phyloP scores from a whole-genome alignment of 148 eudicot species.

The Chenopodium album region DNA sequence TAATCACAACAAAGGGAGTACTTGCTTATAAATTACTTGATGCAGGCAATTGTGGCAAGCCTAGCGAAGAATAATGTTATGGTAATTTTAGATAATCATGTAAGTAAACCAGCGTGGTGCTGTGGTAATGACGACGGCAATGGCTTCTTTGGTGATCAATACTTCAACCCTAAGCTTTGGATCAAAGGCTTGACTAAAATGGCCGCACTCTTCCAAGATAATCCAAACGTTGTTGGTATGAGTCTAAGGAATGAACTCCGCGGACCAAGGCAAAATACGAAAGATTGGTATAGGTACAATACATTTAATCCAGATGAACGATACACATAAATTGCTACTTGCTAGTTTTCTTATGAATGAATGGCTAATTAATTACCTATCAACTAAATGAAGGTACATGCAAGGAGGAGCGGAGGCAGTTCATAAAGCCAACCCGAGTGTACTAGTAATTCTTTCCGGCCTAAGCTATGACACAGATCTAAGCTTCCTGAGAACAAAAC shows the following conservation, averaged over 20 bases:
- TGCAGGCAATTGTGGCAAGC: slow-evolving; percentile 69
- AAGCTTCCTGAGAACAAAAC: slow-evolving; percentile 45
- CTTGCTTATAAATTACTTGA: not conserved
- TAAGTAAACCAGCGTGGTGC: slow-evolving; percentile 89
- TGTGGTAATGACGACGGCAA: slow-evolving; percentile 67
- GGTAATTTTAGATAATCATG: slow-evolving; percentile 86
- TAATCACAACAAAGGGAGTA: too few species aligned
- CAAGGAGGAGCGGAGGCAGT: slow-evolving; percentile 84
- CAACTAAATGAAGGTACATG: slow-evolving; percentile 61
- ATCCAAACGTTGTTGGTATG: slow-evolving; percentile 73
- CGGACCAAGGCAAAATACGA: slow-evolving; percentile 59
- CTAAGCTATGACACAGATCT: slow-evolving; percentile 60
- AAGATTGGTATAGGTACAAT: slow-evolving; percentile 79
- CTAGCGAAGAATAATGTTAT: slow-evolving; percentile 61
- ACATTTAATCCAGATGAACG: not conserved
- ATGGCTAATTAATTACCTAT: too few species aligned
- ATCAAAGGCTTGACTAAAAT: slow-evolving; percentile 56
- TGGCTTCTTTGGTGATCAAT: slow-evolving; percentile 82
- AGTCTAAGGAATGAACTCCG: slow-evolving; percentile 94
- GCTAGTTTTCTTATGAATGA: too few species aligned
- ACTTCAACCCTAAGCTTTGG: slow-evolving; percentile 71
- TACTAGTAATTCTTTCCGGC: slow-evolving; percentile 77
- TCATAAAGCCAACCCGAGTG: slow-evolving; percentile 71
- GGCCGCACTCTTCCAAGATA: slow-evolving; percentile 64
- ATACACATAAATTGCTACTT: too few species aligned